Conservation (phyloP, 2,329 filamentous ascomycete genomes). For the Nemania sp. region DNA sequence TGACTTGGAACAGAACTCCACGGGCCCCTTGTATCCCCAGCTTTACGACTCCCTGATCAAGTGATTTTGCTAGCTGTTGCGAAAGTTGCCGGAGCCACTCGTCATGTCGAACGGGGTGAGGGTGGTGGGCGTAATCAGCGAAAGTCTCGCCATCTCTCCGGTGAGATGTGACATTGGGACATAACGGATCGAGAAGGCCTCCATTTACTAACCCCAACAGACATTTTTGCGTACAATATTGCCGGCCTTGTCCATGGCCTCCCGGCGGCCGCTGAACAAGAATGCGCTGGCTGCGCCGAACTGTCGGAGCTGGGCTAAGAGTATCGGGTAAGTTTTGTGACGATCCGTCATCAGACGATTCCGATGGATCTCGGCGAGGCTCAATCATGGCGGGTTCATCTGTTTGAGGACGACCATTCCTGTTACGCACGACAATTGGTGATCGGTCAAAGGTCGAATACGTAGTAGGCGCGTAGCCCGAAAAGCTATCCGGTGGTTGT, state of each 20-base stretch:
- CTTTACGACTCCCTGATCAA: slow-evolving; percentile 50
- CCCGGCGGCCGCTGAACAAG: slow-evolving; percentile 30
- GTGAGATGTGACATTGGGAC: slow-evolving; percentile 24
- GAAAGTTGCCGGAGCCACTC: slow-evolving; percentile 50
- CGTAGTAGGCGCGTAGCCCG: slow-evolving; percentile 36
- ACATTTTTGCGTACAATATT: slow-evolving; percentile 34
- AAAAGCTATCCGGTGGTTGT: slow-evolving; percentile 28
- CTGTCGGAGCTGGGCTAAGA: slow-evolving; percentile 28
- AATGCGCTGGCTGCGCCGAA: slow-evolving; percentile 41
- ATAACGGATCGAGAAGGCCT: not conserved
- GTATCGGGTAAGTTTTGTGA: slow-evolving; percentile 28
- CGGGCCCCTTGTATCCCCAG: slow-evolving; percentile 51
- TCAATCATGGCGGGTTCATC: not conserved
- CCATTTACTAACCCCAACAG: slow-evolving; percentile 25
- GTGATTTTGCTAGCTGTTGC: slow-evolving; percentile 48
- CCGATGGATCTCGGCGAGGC: not conserved
- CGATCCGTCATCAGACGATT: slow-evolving; percentile 33
- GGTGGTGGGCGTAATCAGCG: not conserved
- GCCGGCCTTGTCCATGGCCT: slow-evolving; percentile 31
- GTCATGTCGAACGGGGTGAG: slow-evolving; percentile 10
- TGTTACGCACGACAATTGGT: slow-evolving; percentile 26
- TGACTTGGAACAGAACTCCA: slow-evolving; percentile 57
- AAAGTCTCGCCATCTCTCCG: not conserved
- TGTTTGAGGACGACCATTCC: not conserved
- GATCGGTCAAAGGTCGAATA: slow-evolving; percentile 43